A percentile compares a stretch with the other conserved stretches of the same genome.
Evolutionary conservation across 306 rosid species (phyloP).

Genomic region (Datisca glomerata): DNA sequence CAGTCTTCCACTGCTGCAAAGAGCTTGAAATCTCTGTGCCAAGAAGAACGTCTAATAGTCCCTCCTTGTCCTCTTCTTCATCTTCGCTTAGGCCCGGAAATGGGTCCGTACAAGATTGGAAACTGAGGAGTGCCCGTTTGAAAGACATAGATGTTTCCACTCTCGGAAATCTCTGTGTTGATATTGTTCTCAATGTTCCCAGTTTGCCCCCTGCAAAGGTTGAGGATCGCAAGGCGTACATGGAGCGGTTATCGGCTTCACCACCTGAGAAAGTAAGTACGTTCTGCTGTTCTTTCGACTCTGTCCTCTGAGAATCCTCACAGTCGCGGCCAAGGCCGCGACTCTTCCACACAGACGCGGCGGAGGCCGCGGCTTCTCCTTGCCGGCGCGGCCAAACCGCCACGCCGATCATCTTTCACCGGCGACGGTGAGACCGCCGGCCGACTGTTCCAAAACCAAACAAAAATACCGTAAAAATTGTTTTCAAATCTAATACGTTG

Average conservation of each 20-base stretch:
- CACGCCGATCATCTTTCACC: too few relatives aligned
- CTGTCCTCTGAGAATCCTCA: too few relatives aligned
- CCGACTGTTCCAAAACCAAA: too few relatives aligned
- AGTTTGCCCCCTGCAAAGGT: slow-evolving; percentile 50
- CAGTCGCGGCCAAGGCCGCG: too few relatives aligned
- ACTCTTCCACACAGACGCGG: too few relatives aligned
- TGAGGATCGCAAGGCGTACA: slow-evolving; percentile 48
- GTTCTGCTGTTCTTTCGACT: neutral
- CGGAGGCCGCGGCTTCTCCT: too few relatives aligned
- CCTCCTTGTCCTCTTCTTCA: slow-evolving; percentile 1
- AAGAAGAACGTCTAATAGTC: too few relatives aligned
- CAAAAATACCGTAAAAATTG: too few relatives aligned
- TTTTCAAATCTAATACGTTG: too few relatives aligned
- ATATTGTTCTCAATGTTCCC: slow-evolving; percentile 80
- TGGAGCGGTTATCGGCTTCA: slow-evolving; percentile 66
- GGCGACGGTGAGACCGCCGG: too few relatives aligned
- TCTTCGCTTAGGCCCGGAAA: slow-evolving; percentile 8
- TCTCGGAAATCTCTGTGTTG: slow-evolving; percentile 82
- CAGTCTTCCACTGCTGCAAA: slow-evolving; percentile 26
- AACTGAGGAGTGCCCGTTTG: slow-evolving; percentile 15
- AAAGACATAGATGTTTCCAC: slow-evolving; percentile 72
- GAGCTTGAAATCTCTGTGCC: slow-evolving; percentile 25
- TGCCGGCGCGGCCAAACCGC: too few relatives aligned
- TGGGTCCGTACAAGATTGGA: slow-evolving; percentile 14
- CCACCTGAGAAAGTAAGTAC: slow-evolving; percentile 64